Conservation (phyloP, 2,329 filamentous ascomycete species). For the Aspergillus ruber region DNA sequence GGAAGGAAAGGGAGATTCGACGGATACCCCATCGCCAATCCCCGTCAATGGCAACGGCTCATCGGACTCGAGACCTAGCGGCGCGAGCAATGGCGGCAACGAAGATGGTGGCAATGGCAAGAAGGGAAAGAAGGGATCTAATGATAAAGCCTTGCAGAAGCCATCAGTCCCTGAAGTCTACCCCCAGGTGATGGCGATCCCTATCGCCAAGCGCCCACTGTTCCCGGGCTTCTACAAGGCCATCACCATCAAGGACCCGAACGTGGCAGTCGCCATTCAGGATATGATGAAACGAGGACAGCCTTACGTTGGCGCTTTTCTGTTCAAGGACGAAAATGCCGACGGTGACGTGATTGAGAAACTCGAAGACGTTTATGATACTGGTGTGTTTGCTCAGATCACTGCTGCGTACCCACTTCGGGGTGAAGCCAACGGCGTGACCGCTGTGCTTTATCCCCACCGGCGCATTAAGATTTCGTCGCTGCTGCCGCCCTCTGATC, state of each 20-base stretch:
- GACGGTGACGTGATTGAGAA: conserved; percentile 92
- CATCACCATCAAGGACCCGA: conserved; percentile 88
- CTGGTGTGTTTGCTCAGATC: conserved; percentile 95
- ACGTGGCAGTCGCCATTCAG: conserved; percentile 84
- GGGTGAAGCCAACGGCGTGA: conserved; percentile 77
- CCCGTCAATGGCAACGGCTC: conserved; percentile 26
- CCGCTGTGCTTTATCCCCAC: conserved; percentile 92
- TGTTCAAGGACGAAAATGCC: conserved; percentile 92
- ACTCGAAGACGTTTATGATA: conserved; percentile 85
- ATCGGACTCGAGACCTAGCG: conserved; percentile 46
- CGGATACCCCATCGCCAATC: conserved; percentile 42
- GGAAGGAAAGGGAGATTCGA: conserved; percentile 43
- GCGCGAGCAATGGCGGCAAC: conserved; percentile 47
- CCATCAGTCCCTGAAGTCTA: conserved; percentile 89
- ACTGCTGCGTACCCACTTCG: conserved; percentile 86
- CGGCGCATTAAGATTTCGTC: conserved; percentile 85
- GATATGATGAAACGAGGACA: conserved; percentile 97
- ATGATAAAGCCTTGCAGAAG: conserved; percentile 76
- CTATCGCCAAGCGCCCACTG: conserved; percentile 84
- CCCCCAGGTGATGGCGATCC: conserved; percentile 94
- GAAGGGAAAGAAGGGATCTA: conserved; percentile 61
- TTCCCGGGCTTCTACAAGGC: conserved; percentile 99
- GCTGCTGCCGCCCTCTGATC: conserved; percentile 61
- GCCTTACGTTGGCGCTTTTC: conserved; percentile 91
- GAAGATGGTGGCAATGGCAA: conserved; percentile 60